Evolutionary conservation across 2,329 filamentous ascomycete species (phyloP).

Genomic region (Paecilomyces dactylethromorphus): DNA sequence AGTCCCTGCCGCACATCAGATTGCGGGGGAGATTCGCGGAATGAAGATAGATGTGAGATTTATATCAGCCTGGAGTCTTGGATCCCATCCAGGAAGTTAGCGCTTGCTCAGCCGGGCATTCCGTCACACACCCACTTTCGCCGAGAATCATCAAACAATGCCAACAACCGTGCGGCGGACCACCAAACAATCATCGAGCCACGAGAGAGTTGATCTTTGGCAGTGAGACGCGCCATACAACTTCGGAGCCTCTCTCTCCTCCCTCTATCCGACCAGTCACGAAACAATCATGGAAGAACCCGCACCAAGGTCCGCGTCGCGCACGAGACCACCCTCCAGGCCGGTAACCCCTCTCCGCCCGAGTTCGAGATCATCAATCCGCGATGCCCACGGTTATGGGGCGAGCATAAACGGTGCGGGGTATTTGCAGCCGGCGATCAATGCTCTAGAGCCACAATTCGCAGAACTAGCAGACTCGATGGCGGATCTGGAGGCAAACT

Average conservation of each 20-base stretch:
- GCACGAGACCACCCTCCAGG: constrained; percentile 58
- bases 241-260: background rate
- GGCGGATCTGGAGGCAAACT: constrained; percentile 92
- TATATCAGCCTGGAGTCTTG: no score
- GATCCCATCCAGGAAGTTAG: background rate
- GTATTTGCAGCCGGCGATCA: constrained; percentile 58
- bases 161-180: background rate
- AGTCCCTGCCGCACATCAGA: background rate
- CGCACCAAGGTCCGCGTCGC: constrained; percentile 50
- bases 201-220: background rate
- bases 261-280: background rate
- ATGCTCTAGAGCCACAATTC: constrained; percentile 80
- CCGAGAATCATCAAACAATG: background rate
- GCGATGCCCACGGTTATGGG: constrained; percentile 60
- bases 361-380: constrained; percentile 81
- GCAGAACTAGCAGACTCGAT: constrained; percentile 89
- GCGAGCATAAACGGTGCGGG: constrained; percentile 23
- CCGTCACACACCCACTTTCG: background rate
- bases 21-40: background rate
- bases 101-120: background rate
- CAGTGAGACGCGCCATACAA: background rate
- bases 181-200: background rate
- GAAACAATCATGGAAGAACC: constrained; percentile 21
- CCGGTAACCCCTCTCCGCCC: constrained; percentile 90
- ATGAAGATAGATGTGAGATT: background rate